phyloP scores from a whole-genome alignment of 805 yeast species.

The Lipomyces orientalis region DNA sequence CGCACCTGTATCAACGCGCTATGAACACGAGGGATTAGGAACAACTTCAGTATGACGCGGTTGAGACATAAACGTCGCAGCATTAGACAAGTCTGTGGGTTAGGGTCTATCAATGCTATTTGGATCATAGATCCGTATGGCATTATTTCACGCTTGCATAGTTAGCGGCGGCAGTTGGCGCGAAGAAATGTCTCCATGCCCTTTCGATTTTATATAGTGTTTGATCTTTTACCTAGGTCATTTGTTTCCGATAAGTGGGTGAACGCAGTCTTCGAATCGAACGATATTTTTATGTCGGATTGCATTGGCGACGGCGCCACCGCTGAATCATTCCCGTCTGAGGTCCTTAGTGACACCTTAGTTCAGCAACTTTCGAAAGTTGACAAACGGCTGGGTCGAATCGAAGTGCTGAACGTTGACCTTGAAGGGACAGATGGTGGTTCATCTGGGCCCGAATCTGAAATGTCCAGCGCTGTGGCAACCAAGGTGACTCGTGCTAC shows the following conservation, averaged over 20 bases:
- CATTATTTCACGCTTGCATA: too few species aligned
- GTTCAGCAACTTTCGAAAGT: constrained; percentile 11
- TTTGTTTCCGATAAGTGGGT: constrained; percentile 18
- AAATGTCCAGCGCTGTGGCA: neutral
- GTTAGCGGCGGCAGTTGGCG: neutral
- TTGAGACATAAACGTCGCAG: neutral
- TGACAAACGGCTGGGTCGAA: constrained; percentile 36
- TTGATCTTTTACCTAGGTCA: constrained; percentile 23
- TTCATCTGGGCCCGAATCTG: constrained; percentile 35
- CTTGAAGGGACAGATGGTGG: constrained; percentile 20
- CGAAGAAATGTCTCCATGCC: constrained; percentile 19
- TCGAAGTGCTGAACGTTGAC: constrained; percentile 36
- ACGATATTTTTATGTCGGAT: constrained; percentile 19
- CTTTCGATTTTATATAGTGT: constrained; percentile 21
- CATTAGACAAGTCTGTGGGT: neutral
- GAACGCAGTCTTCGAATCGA: neutral
- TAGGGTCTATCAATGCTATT: neutral
- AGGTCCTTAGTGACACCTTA: neutral
- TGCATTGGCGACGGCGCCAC: neutral
- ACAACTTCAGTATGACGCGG: neutral
- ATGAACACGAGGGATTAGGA: neutral
- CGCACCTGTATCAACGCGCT: neutral
- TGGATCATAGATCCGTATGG: too few species aligned
- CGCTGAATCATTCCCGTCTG: neutral
- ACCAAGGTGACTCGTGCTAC: constrained; percentile 1